These are phyloP conservation scores for Vicia sativa DNA, from an alignment of 306 rosid genomes.

Conservation along the genomic window DNA sequence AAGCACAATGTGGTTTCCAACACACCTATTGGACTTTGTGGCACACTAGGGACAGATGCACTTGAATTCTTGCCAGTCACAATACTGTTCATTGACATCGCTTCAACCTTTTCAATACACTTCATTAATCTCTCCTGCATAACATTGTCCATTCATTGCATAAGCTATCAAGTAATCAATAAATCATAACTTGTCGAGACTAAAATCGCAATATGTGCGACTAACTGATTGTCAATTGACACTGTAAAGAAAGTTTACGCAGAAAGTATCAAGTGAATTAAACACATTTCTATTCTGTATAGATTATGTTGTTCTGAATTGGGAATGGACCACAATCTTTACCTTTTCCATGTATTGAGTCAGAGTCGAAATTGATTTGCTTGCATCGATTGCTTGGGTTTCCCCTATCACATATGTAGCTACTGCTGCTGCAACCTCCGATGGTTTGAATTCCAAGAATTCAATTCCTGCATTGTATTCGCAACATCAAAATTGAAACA, in stretches of 20 bases:
- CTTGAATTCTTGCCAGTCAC: slow-evolving; percentile 41
- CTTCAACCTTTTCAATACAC: slow-evolving; percentile 60
- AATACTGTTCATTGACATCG: slow-evolving; percentile 38
- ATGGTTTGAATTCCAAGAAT: slow-evolving; percentile 91
- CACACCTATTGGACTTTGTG: slow-evolving; percentile 85
- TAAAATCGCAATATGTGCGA: background rate
- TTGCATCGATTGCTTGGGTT: slow-evolving; percentile 59
- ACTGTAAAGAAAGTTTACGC: background rate
- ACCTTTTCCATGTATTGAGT: slow-evolving; percentile 73
- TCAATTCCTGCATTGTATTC: slow-evolving; percentile 83
- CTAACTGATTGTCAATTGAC: too few relatives aligned
- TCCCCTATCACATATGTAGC: slow-evolving; percentile 67
- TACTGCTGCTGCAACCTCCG: slow-evolving; percentile 93
- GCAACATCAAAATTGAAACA: slow-evolving; percentile 44
- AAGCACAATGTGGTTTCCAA: slow-evolving; percentile 71
- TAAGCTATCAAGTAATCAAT: slow-evolving; percentile 31
- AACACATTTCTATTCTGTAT: slow-evolving; percentile 12
- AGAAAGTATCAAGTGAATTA: background rate
- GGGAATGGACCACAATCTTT: slow-evolving; percentile 43
- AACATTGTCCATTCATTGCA: slow-evolving; percentile 10
- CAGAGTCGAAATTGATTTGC: slow-evolving; percentile 59
- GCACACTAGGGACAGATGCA: slow-evolving; percentile 54
- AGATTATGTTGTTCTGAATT: slow-evolving; percentile 8
- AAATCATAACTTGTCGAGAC: too few relatives aligned
- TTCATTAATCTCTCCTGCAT: slow-evolving; percentile 77